These are phyloP conservation scores for Insectozyma bohioensis DNA, from an alignment of 1,139 yeast species.

Conservation along the genomic window DNA sequence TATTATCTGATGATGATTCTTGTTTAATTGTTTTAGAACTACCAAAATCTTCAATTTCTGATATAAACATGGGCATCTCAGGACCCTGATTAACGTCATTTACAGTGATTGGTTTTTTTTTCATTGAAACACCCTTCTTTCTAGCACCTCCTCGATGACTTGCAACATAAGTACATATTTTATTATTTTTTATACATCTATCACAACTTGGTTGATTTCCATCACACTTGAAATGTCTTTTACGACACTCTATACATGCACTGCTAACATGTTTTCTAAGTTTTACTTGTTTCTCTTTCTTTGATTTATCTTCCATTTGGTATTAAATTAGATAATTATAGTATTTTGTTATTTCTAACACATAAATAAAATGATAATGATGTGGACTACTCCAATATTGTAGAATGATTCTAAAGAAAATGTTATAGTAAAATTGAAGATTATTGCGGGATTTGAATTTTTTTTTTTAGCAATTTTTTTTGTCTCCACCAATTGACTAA, in stretches of 20 bases:
- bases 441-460: too few relatives aligned
- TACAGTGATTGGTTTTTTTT: conserved; percentile 8
- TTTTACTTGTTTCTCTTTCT: conserved; percentile 6
- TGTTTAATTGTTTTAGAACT: conserved; percentile 1
- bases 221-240: conserved; percentile 48
- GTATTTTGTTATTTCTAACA: too few relatives aligned
- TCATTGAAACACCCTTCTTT: conserved; percentile 40
- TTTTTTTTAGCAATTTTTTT: too few relatives aligned
- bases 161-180: conserved; percentile 45
- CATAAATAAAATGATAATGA: too few relatives aligned
- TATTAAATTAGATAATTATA: too few relatives aligned
- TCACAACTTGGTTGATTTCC: conserved; percentile 46
- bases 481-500: too few relatives aligned
- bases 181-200: conserved; percentile 32
- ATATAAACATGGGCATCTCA: conserved; percentile 13
- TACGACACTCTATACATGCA: conserved; percentile 51
- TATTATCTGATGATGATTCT: conserved; percentile 2
- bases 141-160: conserved; percentile 53
- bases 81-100: conserved; percentile 15
- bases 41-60: conserved; percentile 16
- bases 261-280: conserved; percentile 22
- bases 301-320: conserved; percentile 5
- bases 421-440: too few relatives aligned
- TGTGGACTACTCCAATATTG: too few relatives aligned
- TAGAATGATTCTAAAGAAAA: too few relatives aligned